Conservation (phyloP, 371 early-diverging fungal species). For the Blastocladiella emersonii region DNA sequence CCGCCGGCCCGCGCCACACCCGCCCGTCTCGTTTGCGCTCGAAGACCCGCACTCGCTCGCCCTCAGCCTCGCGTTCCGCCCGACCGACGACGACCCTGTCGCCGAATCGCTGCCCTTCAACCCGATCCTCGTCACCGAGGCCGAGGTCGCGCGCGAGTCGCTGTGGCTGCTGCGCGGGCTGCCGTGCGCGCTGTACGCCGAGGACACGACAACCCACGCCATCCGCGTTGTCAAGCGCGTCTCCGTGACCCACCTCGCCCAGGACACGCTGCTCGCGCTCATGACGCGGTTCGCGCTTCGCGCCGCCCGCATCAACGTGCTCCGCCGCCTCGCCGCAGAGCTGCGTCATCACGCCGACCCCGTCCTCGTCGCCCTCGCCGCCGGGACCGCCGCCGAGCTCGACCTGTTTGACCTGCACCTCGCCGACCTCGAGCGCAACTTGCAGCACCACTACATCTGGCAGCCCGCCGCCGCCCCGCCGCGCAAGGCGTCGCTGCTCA, state of each 20-base stretch:
- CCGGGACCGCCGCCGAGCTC: not conserved
- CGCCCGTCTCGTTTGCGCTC: not conserved
- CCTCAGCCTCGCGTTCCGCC: not conserved
- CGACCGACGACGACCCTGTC: not conserved
- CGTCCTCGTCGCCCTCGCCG: not conserved
- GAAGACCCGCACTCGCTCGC: slow-evolving; percentile 1
- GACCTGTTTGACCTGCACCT: not conserved
- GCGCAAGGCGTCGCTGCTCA: not conserved
- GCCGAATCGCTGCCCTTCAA: not conserved
- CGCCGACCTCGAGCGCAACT: not conserved
- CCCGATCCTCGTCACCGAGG: not conserved
- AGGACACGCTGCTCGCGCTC: not conserved
- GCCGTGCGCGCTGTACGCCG: not conserved
- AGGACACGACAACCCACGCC: too few species aligned
- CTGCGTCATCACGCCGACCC: not conserved
- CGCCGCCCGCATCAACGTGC: too few species aligned
- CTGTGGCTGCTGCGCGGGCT: not conserved
- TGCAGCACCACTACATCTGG: not conserved
- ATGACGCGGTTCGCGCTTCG: not conserved
- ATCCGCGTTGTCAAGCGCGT: not conserved
- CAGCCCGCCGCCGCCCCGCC: not conserved
- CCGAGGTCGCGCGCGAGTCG: not conserved
- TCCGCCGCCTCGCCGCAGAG: too few species aligned
- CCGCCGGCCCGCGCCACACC: not conserved
- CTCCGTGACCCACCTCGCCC: not conserved